Evolutionary conservation across 2,329 filamentous ascomycete genomes (phyloP).

Genomic region (Colletotrichum incanum): DNA sequence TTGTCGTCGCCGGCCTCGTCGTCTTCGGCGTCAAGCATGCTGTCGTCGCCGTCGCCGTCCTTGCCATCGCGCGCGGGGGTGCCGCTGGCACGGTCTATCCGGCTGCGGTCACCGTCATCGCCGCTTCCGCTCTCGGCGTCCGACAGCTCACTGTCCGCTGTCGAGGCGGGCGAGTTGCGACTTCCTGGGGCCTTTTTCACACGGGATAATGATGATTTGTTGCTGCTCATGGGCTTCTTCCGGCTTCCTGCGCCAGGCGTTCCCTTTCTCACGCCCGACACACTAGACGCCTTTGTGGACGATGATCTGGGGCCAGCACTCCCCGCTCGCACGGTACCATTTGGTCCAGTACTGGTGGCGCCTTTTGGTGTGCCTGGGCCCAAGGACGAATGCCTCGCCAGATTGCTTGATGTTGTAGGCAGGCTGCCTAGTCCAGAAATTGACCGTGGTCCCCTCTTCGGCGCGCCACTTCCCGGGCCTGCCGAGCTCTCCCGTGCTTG

Average conservation of each 20-base stretch:
- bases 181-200: constrained; percentile 70
- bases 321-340: constrained; percentile 64
- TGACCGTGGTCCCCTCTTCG: constrained; percentile 68
- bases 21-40: constrained; percentile 71
- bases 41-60: constrained; percentile 66
- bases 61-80: constrained; percentile 53
- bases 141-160: constrained; percentile 76
- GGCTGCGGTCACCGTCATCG: constrained; percentile 63
- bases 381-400: constrained; percentile 75
- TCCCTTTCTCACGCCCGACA: constrained; percentile 61
- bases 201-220: constrained; percentile 74
- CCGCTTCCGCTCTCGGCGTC: constrained; percentile 72
- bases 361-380: constrained; percentile 75
- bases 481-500: constrained; percentile 72
- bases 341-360: constrained; percentile 50
- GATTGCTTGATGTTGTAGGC: constrained; percentile 68
- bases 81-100: constrained; percentile 41
- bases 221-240: constrained; percentile 62
- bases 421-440: constrained; percentile 64
- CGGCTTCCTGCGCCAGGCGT: constrained; percentile 61
- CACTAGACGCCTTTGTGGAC: constrained; percentile 61
- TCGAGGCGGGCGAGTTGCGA: constrained; percentile 75
- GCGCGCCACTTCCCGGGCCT: constrained; percentile 64
- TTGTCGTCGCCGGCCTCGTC: constrained; percentile 84
- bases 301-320: constrained; percentile 72